phyloP scores from a whole-genome alignment of 2,329 filamentous ascomycete species.

The Ophiostoma populinum region DNA sequence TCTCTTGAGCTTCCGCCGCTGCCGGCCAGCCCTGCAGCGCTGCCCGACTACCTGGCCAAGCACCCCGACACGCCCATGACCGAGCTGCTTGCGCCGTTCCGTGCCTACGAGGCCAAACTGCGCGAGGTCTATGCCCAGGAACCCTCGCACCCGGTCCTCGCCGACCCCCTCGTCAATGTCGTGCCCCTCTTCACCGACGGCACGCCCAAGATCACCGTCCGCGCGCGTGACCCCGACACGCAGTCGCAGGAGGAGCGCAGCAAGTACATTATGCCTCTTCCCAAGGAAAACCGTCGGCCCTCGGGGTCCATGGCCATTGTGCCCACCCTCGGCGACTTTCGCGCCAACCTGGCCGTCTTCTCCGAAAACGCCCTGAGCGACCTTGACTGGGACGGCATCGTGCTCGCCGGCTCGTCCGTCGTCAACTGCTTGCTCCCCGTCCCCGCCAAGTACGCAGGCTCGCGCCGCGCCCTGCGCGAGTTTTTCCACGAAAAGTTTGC shows the following conservation, averaged over 20 bases:
- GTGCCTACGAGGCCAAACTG: constrained; percentile 47
- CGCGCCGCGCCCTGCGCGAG: constrained; percentile 45
- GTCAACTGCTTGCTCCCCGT: constrained; percentile 63
- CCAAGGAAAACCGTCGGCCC: constrained; percentile 40
- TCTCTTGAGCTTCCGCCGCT: constrained; percentile 24
- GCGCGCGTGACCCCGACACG: constrained; percentile 37
- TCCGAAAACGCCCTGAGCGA: constrained; percentile 62
- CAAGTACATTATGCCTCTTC: constrained; percentile 53
- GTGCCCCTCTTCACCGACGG: constrained; percentile 46
- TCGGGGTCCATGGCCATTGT: constrained; percentile 53
- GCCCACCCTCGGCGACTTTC: constrained; percentile 49
- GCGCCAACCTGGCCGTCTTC: constrained; percentile 53
- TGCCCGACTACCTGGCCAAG: constrained; percentile 35
- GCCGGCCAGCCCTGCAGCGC: constrained; percentile 26
- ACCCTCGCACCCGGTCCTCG: constrained; percentile 36
- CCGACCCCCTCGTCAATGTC: constrained; percentile 42
- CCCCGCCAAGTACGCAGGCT: constrained; percentile 39
- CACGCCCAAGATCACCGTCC: constrained; percentile 39
- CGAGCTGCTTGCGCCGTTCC: constrained; percentile 47
- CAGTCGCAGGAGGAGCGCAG: constrained; percentile 45
- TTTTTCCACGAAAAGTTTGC: constrained; percentile 73
- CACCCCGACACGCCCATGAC: constrained; percentile 34
- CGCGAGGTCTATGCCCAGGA: constrained; percentile 54
- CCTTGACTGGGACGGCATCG: constrained; percentile 66
- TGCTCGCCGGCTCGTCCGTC: constrained; percentile 66